Base-by-base conservation (phyloP, 495 filamentous ascomycete genomes). In the Polyplosphaeria fusca region DNA sequence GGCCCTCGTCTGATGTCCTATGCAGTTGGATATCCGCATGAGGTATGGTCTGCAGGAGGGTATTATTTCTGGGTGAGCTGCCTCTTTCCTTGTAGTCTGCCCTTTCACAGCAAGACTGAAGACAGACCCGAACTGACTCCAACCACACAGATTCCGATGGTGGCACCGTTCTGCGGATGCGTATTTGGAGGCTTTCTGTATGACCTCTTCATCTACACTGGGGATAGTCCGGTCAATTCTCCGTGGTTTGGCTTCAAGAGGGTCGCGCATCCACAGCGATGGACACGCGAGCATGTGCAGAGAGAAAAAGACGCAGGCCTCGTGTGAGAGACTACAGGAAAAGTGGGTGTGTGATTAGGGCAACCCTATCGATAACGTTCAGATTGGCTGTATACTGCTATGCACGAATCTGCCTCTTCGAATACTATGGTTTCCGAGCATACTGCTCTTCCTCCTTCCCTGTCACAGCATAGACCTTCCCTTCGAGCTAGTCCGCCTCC, bases 1-100 rank as follows among this genome's bases (percentile, higher is more conserved):
- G 83, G 84, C 0, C 83, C 84, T 0, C 65, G 84, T n/a, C 67
- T 86, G 22, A 75, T 83, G 30, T 74, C 77, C 2, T 87, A 81
- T 60, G 71, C 78, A 59, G 54, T 86, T 24, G 84, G 83, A 3
- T 86, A 87, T 66, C 84, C 84, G 2, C 71, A 70, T 43, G 77
- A 82, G 35, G 84, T 87, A 1, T 87, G 82, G 81, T 65, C 64
- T 14, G 82, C 82, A 4, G 81, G 83, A 1, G 71, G 70, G 39
- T 83, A 85, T 63, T 86, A 82, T 59, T 85, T 83, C 59, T 85
- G 82, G 82, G 78, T 64, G 16, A 40, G 2, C 18, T 41, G 3
- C 9, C 37, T 1, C 20, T 3, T 19, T 42, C 51, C n/a, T 48
- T 25, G 9, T 14, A 16, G 13, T 3, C 7, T 22, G 24, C 22